phyloP scores from a whole-genome alignment of 2,329 filamentous ascomycete species.

The Apiospora rasikravindrae region DNA sequence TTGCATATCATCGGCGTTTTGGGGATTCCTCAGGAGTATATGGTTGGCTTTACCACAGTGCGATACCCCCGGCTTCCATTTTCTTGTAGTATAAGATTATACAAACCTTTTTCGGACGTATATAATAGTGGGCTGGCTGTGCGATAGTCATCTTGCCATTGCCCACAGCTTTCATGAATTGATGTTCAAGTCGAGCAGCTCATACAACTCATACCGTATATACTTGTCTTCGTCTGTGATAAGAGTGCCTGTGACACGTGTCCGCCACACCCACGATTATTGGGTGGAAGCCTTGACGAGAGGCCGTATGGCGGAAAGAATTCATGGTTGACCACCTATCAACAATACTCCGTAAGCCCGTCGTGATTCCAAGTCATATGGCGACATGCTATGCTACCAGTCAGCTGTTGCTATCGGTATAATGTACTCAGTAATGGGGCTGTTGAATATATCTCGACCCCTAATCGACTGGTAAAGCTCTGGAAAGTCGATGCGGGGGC shows the following conservation, averaged over 20 bases:
- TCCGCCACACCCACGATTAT: neutral
- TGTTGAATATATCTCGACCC: neutral
- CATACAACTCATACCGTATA: neutral
- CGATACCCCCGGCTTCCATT: slow-evolving; percentile 7
- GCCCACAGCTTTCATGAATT: neutral
- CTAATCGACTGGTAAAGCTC: neutral
- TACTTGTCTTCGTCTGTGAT: neutral
- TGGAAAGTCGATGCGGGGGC: neutral
- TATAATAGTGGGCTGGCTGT: neutral
- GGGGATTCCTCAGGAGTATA: neutral
- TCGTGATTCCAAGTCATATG: neutral
- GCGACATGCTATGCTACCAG: neutral
- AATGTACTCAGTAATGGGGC: neutral
- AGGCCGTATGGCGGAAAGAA: too few species aligned
- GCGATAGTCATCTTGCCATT: neutral
- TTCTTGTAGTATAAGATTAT: neutral
- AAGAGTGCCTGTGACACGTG: neutral
- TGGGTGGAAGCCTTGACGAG: neutral
- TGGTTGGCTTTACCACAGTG: slow-evolving; percentile 8
- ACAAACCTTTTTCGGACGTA: neutral
- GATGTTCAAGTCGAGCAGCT: neutral
- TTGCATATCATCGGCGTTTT: slow-evolving; percentile 9
- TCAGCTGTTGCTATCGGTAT: neutral
- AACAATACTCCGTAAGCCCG: neutral
- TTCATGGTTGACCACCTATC: neutral